Percentiles rank a stretch among this genome's conserved stretches.
Evolutionary conservation across 352 stramenopile genomes (phyloP).

Genomic region (Vaucheria bursata): DNA sequence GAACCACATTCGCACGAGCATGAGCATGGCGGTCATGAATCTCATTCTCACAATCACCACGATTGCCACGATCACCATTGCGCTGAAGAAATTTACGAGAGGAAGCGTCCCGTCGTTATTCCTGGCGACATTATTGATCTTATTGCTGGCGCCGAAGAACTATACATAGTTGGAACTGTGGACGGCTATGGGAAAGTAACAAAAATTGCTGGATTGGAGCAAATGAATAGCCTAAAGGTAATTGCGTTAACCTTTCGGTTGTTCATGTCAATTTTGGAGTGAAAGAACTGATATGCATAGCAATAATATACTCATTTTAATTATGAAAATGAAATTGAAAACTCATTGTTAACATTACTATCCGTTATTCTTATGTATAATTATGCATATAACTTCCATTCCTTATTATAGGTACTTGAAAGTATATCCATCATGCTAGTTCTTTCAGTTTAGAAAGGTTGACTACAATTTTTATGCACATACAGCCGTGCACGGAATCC

Average conservation of each 20-base stretch:
- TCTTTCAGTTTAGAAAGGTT: no score
- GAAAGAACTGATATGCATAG: not conserved
- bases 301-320: not conserved
- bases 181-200: conserved; percentile 39
- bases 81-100: not conserved
- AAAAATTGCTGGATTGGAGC: conserved; percentile 39
- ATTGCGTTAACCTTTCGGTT: not conserved
- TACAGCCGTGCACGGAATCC: no score
- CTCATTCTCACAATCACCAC: not conserved
- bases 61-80: not conserved
- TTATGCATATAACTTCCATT: no score
- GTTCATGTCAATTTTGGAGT: not conserved
- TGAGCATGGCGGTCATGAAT: no score
- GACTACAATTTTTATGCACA: no score
- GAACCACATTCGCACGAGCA: no score
- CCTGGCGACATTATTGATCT: conserved; percentile 36
- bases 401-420: no score
- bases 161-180: conserved; percentile 37
- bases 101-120: conserved; percentile 10
- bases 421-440: no score
- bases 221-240: conserved; percentile 23
- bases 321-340: no score
- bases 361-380: no score
- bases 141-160: conserved; percentile 17
- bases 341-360: no score